phyloP scores from a whole-genome alignment of 192 early-diverging fungal species.

The Spizellomyces sp. region DNA sequence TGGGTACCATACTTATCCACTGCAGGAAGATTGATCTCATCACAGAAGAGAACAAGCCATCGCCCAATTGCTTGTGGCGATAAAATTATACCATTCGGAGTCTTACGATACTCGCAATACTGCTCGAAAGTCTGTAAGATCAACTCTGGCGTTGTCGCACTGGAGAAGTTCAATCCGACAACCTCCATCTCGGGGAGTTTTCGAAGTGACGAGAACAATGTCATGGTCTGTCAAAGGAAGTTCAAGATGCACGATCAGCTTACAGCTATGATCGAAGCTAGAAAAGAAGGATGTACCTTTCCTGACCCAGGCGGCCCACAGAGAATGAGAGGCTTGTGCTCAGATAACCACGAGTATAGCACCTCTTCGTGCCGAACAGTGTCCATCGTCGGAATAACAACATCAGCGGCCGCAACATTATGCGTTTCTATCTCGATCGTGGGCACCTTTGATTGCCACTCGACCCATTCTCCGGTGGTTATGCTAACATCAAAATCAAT shows the following conservation, averaged over 20 bases:
- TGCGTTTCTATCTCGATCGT: constrained; percentile 90
- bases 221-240: constrained; percentile 77
- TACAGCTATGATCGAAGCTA: constrained; percentile 3
- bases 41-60: constrained; percentile 99
- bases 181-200: constrained; percentile 95
- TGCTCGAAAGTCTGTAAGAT: constrained; percentile 96
- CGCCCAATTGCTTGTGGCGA: constrained; percentile 80
- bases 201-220: constrained; percentile 92
- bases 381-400: constrained; percentile 97
- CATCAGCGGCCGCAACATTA: constrained; percentile 86
- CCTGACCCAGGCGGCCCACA: constrained; percentile 99
- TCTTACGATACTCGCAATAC: constrained; percentile 97
- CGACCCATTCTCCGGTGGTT: constrained; percentile 81
- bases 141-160: constrained; percentile 94
- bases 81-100: constrained; percentile 85
- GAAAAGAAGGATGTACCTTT: constrained; percentile 52
- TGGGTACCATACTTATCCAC: constrained; percentile 97
- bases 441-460: constrained; percentile 90
- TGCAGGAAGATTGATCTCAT: constrained; percentile 99
- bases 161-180: constrained; percentile 97
- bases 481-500: constrained; percentile 92
- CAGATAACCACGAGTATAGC: constrained; percentile 92
- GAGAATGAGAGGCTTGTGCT: constrained; percentile 91
- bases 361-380: constrained; percentile 97
- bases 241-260: constrained; percentile 2